Base-by-base conservation (phyloP, 2,329 filamentous ascomycete species). In the Colletotrichum musae region DNA sequence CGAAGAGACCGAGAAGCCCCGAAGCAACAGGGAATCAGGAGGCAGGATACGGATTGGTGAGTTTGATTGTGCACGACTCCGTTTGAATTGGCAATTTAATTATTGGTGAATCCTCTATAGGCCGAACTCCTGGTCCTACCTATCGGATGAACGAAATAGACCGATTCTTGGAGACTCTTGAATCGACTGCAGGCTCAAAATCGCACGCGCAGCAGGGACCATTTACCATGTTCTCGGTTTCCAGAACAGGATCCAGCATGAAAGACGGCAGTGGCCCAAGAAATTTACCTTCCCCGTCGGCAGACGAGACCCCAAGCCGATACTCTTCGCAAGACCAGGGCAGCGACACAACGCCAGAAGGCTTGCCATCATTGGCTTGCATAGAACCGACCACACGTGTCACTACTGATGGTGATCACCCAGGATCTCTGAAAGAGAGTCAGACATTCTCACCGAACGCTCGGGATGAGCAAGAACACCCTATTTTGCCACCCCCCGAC, bases 21-120 rank as follows among this genome's bases (percentile, higher is more conserved):
- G 13, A 3, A 47, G 16, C 7, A 59, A 21, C 24, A 59, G 36
- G 5, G 36, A 18, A 4, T 47, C 36, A 10, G 26, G 45, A 48
- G 61, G 53, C 13, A 57, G 62, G 24, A 64, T 64, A 2, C 21
- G 45, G 3, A 52, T 64, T 5, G 43, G 62, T 59, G n/a, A n/a
- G 62, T 52, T 9, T 9, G 28, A 9, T 1, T 4, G 21, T 21
- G 2, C 18, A 24, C 18, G 10, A n/a, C 28, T 32, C 2, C 28
- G 7, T 32, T 32, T 32, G 7, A 32, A 32, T 7, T 9, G 28
- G 28, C 6, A 32, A 32, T 36, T 6, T 36, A 36, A 36, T 10
- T 10, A 6, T 4, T 36, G 32, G 21, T 6, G 4, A 12, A 50
- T 50, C 4, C 21, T 13, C 1, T 3, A 1, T 5, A 64, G 62